Conservation (phyloP, 225 moss, liverwort and hornwort species). For the Neckera pumila region DNA sequence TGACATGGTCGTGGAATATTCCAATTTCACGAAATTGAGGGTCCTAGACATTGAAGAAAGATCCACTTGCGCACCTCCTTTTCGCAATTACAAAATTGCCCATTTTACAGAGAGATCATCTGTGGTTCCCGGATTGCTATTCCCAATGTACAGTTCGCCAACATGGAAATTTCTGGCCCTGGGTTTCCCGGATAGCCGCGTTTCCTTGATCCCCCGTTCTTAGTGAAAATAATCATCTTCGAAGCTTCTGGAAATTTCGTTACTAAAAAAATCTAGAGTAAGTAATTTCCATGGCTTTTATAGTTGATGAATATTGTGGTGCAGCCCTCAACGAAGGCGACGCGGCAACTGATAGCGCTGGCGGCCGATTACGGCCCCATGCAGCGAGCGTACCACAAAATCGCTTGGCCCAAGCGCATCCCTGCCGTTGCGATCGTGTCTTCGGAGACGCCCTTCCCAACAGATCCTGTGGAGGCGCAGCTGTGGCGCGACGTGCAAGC, state of each 20-base stretch:
- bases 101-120: not conserved
- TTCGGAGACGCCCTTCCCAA: not conserved
- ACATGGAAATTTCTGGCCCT: not conserved
- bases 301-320: not conserved
- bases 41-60: not conserved
- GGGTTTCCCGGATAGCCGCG: not conserved
- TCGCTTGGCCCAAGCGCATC: not conserved
- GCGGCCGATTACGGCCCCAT: not conserved
- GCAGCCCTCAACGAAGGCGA: not conserved
- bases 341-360: not conserved
- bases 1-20: not conserved
- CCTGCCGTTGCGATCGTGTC: not conserved
- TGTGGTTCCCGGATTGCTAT: not conserved
- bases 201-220: not conserved
- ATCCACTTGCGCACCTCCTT: not conserved
- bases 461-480: not conserved
- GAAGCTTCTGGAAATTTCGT: not conserved
- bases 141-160: not conserved
- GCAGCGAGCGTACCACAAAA: not conserved
- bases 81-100: not conserved
- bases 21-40: not conserved
- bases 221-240: not conserved
- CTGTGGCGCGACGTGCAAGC: not conserved
- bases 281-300: not conserved
- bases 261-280: not conserved